Evolutionary conservation across 495 filamentous ascomycete genomes (phyloP).

Genomic region (Penicillium ochrochloron): DNA sequence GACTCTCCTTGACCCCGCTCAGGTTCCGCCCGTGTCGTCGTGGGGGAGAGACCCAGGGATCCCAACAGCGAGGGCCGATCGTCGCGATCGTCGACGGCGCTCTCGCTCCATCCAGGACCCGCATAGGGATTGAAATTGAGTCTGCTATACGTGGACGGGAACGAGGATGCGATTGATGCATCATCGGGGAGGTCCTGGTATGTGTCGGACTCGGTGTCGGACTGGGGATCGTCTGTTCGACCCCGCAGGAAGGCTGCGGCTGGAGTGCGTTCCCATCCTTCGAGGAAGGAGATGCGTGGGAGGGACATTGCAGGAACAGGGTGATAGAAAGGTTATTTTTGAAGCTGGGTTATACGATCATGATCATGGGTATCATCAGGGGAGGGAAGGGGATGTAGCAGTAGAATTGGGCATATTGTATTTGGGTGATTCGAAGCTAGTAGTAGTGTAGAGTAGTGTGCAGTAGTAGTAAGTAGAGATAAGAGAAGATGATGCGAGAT

Average conservation of each 20-base stretch:
- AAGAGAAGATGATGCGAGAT: background rate
- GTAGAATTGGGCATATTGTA: background rate
- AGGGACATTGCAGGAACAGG: slow-evolving; percentile 33
- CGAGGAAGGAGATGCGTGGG: slow-evolving; percentile 43
- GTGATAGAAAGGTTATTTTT: background rate
- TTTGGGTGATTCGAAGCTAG: background rate
- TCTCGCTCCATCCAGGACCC: slow-evolving; percentile 46
- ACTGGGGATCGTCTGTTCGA: slow-evolving; percentile 26
- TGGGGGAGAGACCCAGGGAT: slow-evolving; percentile 27
- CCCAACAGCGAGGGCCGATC: slow-evolving; percentile 36
- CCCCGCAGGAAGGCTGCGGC: slow-evolving; percentile 36
- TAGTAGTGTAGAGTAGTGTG: background rate
- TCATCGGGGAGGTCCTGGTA: slow-evolving; percentile 44
- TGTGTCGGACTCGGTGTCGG: slow-evolving; percentile 36
- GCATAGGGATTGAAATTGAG: slow-evolving; percentile 53
- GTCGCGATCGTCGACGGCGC: slow-evolving; percentile 32
- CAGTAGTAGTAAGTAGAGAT: background rate
- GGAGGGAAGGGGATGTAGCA: background rate
- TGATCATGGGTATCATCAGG: background rate
- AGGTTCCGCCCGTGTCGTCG: slow-evolving; percentile 26
- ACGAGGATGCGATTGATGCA: slow-evolving; percentile 44
- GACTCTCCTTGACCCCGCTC: slow-evolving; percentile 6
- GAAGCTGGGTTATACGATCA: background rate
- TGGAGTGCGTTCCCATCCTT: slow-evolving; percentile 51
- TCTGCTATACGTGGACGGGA: slow-evolving; percentile 46